These are phyloP conservation scores for Ramaria rubella DNA, from an alignment of 768 basidiomycete genomes.

Conservation along the genomic window DNA sequence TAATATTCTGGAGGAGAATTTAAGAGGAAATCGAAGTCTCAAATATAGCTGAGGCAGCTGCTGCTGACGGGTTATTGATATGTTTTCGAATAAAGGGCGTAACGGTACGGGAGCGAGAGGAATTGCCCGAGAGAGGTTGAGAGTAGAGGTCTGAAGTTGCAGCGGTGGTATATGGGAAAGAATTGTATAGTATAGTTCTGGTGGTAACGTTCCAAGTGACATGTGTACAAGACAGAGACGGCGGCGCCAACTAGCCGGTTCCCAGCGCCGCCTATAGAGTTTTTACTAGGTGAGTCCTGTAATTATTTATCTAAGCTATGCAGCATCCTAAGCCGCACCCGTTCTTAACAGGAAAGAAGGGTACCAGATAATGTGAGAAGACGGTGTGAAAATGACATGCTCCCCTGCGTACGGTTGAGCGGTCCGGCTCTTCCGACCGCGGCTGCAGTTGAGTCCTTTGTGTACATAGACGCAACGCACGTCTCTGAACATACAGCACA, in stretches of 20 bases:
- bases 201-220: conserved; percentile 41
- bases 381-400: too few relatives aligned
- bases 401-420: too few relatives aligned
- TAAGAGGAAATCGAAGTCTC: conserved; percentile 37
- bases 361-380: too few relatives aligned
- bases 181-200: conserved; percentile 61
- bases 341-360: too few relatives aligned
- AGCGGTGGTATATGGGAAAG: conserved; percentile 42
- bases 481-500: too few relatives aligned
- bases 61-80: conserved; percentile 43
- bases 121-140: conserved; percentile 57
- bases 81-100: conserved; percentile 49
- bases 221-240: conserved; percentile 8
- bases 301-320: too few relatives aligned
- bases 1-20: neutral
- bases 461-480: too few relatives aligned
- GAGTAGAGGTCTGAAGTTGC: conserved; percentile 44
- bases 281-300: too few relatives aligned
- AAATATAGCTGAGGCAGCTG: conserved; percentile 53
- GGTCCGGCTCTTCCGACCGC: too few relatives aligned
- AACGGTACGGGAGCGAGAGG: conserved; percentile 53
- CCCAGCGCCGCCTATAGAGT: too few relatives aligned
- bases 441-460: too few relatives aligned
- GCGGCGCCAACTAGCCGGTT: neutral
- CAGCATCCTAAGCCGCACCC: too few relatives aligned